A percentile compares a stretch with the other conserved stretches of the same genome.
Conservation (phyloP, 306 rosid genomes). For the Betula pendula region DNA sequence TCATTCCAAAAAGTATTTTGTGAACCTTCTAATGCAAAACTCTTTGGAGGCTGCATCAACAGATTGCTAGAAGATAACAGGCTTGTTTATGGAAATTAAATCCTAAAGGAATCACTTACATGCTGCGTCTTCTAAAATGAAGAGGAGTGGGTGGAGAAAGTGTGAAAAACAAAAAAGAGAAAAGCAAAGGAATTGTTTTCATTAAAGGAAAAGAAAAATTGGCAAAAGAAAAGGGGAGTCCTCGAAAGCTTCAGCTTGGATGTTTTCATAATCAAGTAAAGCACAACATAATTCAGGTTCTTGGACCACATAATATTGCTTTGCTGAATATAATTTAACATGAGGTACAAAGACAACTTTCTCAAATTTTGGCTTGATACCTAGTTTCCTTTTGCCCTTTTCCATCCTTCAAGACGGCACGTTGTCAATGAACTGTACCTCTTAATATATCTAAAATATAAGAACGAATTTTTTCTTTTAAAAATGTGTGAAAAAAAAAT, state of each 20-base stretch:
- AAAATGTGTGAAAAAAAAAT: no score
- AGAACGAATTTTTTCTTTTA: no score
- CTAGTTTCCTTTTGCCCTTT: neutral
- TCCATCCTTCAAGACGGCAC: neutral
- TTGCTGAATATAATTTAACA: slow-evolving; percentile 3
- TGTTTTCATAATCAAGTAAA: neutral
- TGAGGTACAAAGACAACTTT: neutral
- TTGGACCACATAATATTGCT: neutral
- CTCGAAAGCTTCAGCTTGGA: neutral
- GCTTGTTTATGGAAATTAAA: neutral
- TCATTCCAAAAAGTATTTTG: no score
- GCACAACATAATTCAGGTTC: neutral
- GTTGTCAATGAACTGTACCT: neutral
- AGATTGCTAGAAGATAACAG: neutral
- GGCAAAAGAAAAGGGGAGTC: neutral
- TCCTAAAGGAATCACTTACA: neutral
- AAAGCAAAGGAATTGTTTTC: neutral
- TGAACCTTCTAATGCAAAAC: no score
- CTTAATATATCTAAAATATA: neutral
- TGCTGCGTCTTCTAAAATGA: neutral
- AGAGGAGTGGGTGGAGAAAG: neutral
- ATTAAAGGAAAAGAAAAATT: neutral
- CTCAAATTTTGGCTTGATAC: neutral
- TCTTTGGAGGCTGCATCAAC: no score
- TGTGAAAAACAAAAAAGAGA: neutral